Percentiles rank a stretch among this genome's conserved stretches.
These are phyloP conservation scores for Meyerozyma smithsonii DNA, from an alignment of 1,139 yeast genomes.

Conservation along the genomic window DNA sequence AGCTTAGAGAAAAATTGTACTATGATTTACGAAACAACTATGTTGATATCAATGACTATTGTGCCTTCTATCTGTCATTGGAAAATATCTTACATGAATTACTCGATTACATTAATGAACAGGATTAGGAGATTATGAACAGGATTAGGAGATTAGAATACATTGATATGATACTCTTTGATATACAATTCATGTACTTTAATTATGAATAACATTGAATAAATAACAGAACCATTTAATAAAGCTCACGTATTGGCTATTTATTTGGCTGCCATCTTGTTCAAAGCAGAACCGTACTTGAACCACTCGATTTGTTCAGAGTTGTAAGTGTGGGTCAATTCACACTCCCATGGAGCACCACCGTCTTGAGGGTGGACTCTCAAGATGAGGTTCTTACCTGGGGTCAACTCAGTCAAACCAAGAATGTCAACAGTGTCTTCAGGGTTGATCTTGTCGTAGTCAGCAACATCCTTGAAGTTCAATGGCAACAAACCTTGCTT, in stretches of 20 bases:
- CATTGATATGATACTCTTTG: no score
- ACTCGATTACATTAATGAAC: slow-evolving; percentile 29
- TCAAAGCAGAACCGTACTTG: slow-evolving; percentile 98
- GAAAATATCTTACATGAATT: slow-evolving; percentile 39
- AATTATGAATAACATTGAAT: slow-evolving; percentile 2
- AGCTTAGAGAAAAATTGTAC: slow-evolving; percentile 35
- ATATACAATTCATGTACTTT: background rate
- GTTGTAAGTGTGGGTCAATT: slow-evolving; percentile 94
- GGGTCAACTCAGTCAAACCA: slow-evolving; percentile 82
- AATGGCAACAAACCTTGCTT: slow-evolving; percentile 69
- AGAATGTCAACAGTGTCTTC: slow-evolving; percentile 84
- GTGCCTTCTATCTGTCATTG: slow-evolving; percentile 41
- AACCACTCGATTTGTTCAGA: slow-evolving; percentile 97
- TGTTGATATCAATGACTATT: slow-evolving; percentile 43
- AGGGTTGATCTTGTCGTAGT: slow-evolving; percentile 91
- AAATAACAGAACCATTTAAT: slow-evolving; percentile 4
- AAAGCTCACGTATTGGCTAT: slow-evolving; percentile 5
- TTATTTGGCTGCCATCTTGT: slow-evolving; percentile 75
- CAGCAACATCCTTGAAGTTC: slow-evolving; percentile 83
- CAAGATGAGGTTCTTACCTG: slow-evolving; percentile 85
- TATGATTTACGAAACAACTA: slow-evolving; percentile 42
- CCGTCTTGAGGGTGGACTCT: slow-evolving; percentile 91
- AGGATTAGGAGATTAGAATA: no score
- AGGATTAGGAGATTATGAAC: background rate
- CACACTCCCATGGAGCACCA: slow-evolving; percentile 72